Evolutionary conservation across 2,329 filamentous ascomycete genomes (phyloP), one percentile per base, ranked within the genome.

Genomic region (Fusarium compactum): DNA sequence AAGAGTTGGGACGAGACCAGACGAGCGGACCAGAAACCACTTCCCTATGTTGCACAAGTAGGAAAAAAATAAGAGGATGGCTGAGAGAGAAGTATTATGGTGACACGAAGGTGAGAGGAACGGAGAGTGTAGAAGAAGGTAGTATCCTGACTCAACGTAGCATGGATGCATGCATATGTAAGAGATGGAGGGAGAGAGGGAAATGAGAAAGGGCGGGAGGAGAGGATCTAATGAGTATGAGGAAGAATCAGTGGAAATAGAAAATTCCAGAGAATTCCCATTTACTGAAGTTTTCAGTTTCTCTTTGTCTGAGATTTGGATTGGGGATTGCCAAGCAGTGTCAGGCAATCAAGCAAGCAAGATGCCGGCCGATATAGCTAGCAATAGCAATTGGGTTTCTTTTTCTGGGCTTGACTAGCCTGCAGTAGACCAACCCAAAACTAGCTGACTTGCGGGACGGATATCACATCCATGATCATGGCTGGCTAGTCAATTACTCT

Each of bases 391-490:
- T 53, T 53, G 50, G 50, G 50, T 53, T 52, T 53, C 50, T 29
- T 43, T 41, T 53, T 53, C 50, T 53, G n/a, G 22, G 50, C 50
- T 53, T 53, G n/a, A 41, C 62, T 67, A 58, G 53, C 11, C 30
- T 65, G 54, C 63, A 66, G 48, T 27, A 40, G 38, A 48, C 46
- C 64, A 60, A 38, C 53, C 68, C 54, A 29, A 63, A 63, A 48
- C 60, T 46, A 71, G 68, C 64, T 71, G 68, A 69, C 64, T 34
- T 69, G 68, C 68, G 59, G 68, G 62, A 66, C 38, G 30, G 38
- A 46, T 27, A 54, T 59, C 44, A 47, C 63, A 55, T 67, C 58
- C 65, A 65, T 62, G 59, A 56, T 60, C 51, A 59, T 59, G 57
- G 57, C 41, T 59, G 50, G 54, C 62, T 52, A 41, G 50, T 29